These are phyloP conservation scores for Sporothrix globosa DNA, from an alignment of 2,329 filamentous ascomycete species.

Conservation along the genomic window DNA sequence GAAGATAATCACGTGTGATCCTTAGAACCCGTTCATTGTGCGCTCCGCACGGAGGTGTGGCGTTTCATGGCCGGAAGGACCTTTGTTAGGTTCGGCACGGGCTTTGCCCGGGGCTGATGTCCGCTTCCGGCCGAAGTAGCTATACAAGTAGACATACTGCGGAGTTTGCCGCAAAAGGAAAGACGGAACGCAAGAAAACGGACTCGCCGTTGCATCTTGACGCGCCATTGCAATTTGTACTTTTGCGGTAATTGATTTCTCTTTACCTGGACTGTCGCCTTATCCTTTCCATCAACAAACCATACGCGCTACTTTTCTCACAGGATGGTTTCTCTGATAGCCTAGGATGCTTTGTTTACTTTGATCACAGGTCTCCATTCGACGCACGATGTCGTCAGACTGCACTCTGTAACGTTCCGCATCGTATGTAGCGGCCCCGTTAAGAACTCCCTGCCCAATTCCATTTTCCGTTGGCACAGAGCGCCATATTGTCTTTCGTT, in stretches of 20 bases:
- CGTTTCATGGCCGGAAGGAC: not conserved
- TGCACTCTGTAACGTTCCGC: not conserved
- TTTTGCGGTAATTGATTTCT: not conserved
- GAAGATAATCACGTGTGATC: not conserved
- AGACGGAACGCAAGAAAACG: not conserved
- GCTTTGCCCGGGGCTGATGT: not conserved
- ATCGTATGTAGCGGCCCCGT: constrained; percentile 8
- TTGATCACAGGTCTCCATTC: not conserved
- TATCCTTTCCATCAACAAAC: constrained; percentile 6
- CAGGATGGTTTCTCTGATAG: not conserved
- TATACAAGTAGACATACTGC: not conserved
- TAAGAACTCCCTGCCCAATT: not conserved
- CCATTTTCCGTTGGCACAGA: not conserved
- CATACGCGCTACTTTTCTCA: not conserved
- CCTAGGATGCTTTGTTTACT: not conserved
- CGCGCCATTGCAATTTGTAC: not conserved
- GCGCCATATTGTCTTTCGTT: not conserved
- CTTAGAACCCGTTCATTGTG: not conserved
- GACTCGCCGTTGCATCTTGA: constrained; percentile 1
- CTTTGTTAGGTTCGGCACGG: not conserved
- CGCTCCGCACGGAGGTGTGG: constrained; percentile 7
- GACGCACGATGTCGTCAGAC: not conserved
- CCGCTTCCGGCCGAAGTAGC: not conserved
- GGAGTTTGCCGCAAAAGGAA: not conserved
- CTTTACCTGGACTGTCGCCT: not conserved